These are phyloP conservation scores for Pelomyxa schiedti DNA, from an alignment of 78 protist genomes.

Conservation along the genomic window DNA sequence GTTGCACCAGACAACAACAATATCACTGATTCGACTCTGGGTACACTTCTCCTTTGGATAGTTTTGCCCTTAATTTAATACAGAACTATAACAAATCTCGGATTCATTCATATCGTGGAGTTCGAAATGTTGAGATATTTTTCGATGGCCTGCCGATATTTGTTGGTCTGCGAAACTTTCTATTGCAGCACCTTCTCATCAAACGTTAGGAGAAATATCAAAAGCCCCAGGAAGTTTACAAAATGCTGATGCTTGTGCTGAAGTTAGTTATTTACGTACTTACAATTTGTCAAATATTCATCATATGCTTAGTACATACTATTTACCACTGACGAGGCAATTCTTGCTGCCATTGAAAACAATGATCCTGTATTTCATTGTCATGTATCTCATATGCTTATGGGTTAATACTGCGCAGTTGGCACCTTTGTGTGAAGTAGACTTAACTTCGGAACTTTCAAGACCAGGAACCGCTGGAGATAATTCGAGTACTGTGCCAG, in stretches of 20 bases:
- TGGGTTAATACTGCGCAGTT: no score
- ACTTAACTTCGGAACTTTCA: no score
- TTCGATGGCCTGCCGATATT: constrained; percentile 51
- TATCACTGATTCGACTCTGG: constrained; percentile 55
- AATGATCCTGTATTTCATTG: constrained; percentile 31
- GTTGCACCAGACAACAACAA: constrained; percentile 4
- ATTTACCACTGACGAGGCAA: constrained; percentile 17
- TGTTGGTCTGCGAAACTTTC: no score
- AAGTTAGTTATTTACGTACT: background rate
- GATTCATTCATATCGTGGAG: constrained; percentile 49
- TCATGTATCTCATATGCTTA: no score
- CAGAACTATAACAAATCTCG: constrained; percentile 72
- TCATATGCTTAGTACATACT: constrained; percentile 10
- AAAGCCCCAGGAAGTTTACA: constrained; percentile 33
- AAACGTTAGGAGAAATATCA: constrained; percentile 45
- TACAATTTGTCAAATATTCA: background rate
- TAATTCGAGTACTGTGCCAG: no score
- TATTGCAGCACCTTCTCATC: no score
- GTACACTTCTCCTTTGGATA: background rate
- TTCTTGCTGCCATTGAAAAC: constrained; percentile 11
- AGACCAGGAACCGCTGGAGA: no score
- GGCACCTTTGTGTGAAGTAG: no score
- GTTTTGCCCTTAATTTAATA: background rate
- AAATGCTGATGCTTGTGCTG: constrained; percentile 27
- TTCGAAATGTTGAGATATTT: constrained; percentile 14